Evolutionary conservation across 768 basidiomycete species (phyloP), one percentile per base, ranked within the genome.

Genomic region (Amanita subjunquillea): DNA sequence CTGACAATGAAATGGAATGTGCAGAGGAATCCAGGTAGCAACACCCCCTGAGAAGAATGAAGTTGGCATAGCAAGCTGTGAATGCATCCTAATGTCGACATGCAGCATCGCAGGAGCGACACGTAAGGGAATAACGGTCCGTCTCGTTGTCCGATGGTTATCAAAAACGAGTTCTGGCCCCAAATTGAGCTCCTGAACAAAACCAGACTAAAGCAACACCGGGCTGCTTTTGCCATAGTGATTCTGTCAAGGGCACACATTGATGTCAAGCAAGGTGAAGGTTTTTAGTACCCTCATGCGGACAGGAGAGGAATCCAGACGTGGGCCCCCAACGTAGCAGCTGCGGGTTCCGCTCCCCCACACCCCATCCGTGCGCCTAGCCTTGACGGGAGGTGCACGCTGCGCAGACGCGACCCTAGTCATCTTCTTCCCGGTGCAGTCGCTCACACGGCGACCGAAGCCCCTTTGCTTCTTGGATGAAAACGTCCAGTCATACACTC

Each of bases 401-500:
- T 54, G 67, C 70, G 55, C 72, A 73, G 55, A 67, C 70, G 43
- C 71, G 59, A 30, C 64, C 58, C 36, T 42, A 3, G 15, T 29
- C n/a, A 8, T 7, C 30, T 39, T 45, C 30, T 34, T 53, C 34
- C 43, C 42, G 20, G 59, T 60, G 23, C 67, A 60, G 40, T 66
- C 67, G 48, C 64, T 67, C n/a, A 55, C 56, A 12, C 60, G 62
- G 48, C 65, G 57, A 20, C 53, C 54, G 10, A 44, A 15, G 7
- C 54, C 56, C 36, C 57, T 55, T 40, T 56, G 60, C 27, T 53
- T 56, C 32, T 17, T 56, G 25, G 40, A 57, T 6, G 60, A 58
- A 25, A 69, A 61, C 15, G 62, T 69, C 75, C 75, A 77, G 53
- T 75, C 72, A 58, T 62, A 75, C 1, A 70, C 67, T 10, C 69